A percentile compares a stretch with the other conserved stretches of the same genome.
Evolutionary conservation across 805 yeast genomes (phyloP).

Genomic region (Saccharomycopsis sp.): DNA sequence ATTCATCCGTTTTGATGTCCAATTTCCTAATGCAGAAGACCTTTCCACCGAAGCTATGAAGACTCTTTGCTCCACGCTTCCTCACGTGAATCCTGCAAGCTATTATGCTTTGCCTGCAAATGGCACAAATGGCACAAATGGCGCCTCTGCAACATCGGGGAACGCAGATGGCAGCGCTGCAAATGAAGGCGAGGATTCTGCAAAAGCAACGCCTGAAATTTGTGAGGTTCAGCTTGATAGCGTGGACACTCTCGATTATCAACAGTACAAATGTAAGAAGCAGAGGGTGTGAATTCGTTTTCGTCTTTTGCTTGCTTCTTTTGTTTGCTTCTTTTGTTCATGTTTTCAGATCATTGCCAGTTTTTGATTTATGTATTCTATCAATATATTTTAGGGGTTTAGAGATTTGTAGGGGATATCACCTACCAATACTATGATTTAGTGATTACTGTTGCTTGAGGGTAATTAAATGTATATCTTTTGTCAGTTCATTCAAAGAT

Average conservation of each 20-base stretch:
- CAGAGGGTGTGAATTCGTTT: not conserved
- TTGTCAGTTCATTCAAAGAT: too few species aligned
- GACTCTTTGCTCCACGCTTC: not conserved
- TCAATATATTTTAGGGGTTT: not conserved
- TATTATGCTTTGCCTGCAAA: not conserved
- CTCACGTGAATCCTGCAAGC: not conserved
- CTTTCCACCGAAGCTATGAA: not conserved
- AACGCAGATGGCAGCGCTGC: not conserved
- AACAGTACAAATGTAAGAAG: not conserved
- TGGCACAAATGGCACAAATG: not conserved
- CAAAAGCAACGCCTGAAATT: not conserved
- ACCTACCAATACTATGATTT: too few species aligned
- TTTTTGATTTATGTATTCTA: not conserved
- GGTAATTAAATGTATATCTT: too few species aligned
- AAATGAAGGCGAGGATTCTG: not conserved
- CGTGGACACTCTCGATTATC: not conserved
- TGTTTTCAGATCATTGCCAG: not conserved
- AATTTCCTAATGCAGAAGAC: constrained; percentile 39
- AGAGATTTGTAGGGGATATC: too few species aligned
- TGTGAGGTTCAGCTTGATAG: not conserved
- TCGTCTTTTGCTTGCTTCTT: not conserved
- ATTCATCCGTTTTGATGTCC: constrained; percentile 49
- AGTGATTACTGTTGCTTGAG: too few species aligned
- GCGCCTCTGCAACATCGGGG: not conserved
- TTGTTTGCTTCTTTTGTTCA: not conserved